A percentile compares a stretch with the other conserved stretches of the same genome.
Evolutionary conservation across 768 basidiomycete genomes (phyloP).

Genomic region (Boletales sp.): DNA sequence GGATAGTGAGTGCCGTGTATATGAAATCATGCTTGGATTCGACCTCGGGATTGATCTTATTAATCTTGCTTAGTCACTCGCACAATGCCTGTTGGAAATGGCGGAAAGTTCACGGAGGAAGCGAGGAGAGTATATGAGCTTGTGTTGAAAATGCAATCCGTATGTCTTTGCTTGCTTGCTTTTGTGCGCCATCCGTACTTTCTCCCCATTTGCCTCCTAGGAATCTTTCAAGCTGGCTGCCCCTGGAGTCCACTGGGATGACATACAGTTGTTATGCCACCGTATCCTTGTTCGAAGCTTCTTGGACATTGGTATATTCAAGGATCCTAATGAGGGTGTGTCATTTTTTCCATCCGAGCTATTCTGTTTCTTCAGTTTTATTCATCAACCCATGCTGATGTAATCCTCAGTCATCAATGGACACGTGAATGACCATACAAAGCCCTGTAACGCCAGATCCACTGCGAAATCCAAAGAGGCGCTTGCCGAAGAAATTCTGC

Average conservation of each 20-base stretch:
- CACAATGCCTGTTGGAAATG: slow-evolving; percentile 91
- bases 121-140: slow-evolving; percentile 81
- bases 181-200: background rate
- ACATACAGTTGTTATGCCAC: slow-evolving; percentile 81
- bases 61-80: slow-evolving; percentile 49
- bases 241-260: slow-evolving; percentile 89
- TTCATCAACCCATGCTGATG: background rate
- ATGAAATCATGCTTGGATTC: background rate
- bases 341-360: background rate
- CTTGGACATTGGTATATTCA: slow-evolving; percentile 82
- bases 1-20: slow-evolving; percentile 43
- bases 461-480: slow-evolving; percentile 10
- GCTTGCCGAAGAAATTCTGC: slow-evolving; percentile 53
- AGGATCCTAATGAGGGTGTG: slow-evolving; percentile 47
- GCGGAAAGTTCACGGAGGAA: slow-evolving; percentile 82
- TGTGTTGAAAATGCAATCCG: slow-evolving; percentile 88
- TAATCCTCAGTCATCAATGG: slow-evolving; percentile 1
- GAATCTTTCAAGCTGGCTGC: slow-evolving; percentile 64
- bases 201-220: slow-evolving; percentile 36
- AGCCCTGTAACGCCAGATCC: background rate
- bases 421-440: background rate
- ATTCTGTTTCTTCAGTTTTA: too few species aligned
- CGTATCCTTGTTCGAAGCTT: slow-evolving; percentile 78
- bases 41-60: background rate
- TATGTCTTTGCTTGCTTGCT: slow-evolving; percentile 24